Percentiles rank a stretch among this genome's conserved stretches.
Conservation (phyloP, 2,329 filamentous ascomycete genomes). For the Fusarium sp. region DNA sequence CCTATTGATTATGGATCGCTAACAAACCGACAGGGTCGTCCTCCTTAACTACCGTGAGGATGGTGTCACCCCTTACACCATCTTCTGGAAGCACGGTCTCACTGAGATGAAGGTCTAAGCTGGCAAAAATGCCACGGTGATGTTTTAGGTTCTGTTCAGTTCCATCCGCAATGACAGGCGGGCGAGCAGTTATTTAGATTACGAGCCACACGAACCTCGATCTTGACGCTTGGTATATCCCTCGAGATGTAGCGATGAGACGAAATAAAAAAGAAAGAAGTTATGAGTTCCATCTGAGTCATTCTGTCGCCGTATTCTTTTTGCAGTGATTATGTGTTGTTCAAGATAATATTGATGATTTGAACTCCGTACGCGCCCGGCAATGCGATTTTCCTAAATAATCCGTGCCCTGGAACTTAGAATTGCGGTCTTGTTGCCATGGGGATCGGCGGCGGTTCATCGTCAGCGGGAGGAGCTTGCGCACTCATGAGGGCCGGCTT, state of each 20-base stretch:
- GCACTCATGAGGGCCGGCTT: conserved; percentile 54
- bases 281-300: conserved; percentile 30
- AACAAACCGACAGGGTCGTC: conserved; percentile 69
- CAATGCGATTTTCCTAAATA: conserved; percentile 15
- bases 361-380: conserved; percentile 29
- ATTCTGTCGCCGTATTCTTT: neutral
- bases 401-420: conserved; percentile 37
- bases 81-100: conserved; percentile 95
- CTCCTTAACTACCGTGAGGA: conserved; percentile 99
- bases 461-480: conserved; percentile 41
- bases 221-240: conserved; percentile 38
- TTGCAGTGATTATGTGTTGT: conserved; percentile 3
- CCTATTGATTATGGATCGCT: neutral
- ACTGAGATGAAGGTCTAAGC: conserved; percentile 89
- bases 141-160: conserved; percentile 30
- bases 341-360: neutral
- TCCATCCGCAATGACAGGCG: conserved; percentile 31
- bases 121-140: conserved; percentile 17
- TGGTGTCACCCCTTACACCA: conserved; percentile 88
- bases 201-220: conserved; percentile 41
- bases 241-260: conserved; percentile 41
- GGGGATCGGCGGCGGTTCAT: conserved; percentile 63
- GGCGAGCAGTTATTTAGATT: conserved; percentile 36
- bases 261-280: conserved; percentile 40
- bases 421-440: conserved; percentile 62